phyloP scores from a whole-genome alignment of 352 stramenopile genomes.

The Phytophthora hybrid region DNA sequence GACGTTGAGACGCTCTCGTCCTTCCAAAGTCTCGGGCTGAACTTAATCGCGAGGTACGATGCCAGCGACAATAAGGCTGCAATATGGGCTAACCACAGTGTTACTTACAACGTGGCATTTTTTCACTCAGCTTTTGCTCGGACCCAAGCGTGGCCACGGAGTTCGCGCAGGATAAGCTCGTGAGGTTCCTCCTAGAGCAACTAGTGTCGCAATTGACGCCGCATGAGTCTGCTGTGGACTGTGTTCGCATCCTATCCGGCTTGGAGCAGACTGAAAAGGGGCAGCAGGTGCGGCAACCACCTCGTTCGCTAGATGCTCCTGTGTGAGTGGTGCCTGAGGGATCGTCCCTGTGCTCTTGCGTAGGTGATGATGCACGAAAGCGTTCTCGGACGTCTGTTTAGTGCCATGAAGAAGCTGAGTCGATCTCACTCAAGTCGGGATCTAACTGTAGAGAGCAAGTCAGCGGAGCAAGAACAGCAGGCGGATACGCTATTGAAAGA shows the following conservation, averaged over 20 bases:
- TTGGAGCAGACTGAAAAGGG: slow-evolving; percentile 60
- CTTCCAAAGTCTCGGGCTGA: slow-evolving; percentile 81
- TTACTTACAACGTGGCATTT: background rate
- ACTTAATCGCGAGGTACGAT: slow-evolving; percentile 80
- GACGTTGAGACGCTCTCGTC: slow-evolving; percentile 63
- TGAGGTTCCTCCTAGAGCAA: slow-evolving; percentile 65
- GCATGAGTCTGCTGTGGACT: slow-evolving; percentile 53
- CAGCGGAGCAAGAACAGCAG: slow-evolving; percentile 26
- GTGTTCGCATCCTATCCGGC: slow-evolving; percentile 57
- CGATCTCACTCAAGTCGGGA: slow-evolving; percentile 36
- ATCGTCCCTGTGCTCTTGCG: slow-evolving; percentile 31
- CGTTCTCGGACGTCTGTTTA: slow-evolving; percentile 56
- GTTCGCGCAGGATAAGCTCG: slow-evolving; percentile 76
- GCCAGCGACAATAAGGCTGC: background rate
- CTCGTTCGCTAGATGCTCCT: slow-evolving; percentile 28
- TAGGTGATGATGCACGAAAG: slow-evolving; percentile 59
- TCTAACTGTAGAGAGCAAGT: slow-evolving; percentile 29
- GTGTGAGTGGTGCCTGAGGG: slow-evolving; percentile 26
- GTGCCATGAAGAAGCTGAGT: slow-evolving; percentile 54
- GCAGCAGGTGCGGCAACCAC: slow-evolving; percentile 37
- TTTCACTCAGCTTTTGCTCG: slow-evolving; percentile 65
- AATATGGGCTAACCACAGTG: background rate
- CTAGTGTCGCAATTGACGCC: slow-evolving; percentile 39
- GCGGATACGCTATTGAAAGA: slow-evolving; percentile 35
- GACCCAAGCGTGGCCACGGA: slow-evolving; percentile 53